Base-by-base conservation (phyloP, 2,329 filamentous ascomycete species). In the Phaeosphaeriaceae sp. region DNA sequence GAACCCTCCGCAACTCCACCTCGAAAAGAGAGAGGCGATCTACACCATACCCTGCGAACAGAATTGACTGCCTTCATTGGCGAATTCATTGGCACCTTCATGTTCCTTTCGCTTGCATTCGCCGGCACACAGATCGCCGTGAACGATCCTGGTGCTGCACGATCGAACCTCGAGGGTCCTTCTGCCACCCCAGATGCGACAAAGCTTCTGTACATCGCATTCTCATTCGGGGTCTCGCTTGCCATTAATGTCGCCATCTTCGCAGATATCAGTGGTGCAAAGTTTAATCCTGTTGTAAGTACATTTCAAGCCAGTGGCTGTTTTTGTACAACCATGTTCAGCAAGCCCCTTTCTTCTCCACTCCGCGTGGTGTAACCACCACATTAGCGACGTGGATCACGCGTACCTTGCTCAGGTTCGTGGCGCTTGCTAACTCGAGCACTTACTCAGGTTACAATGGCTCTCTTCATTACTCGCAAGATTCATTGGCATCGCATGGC, bases 101-200 rank as follows among this genome's bases (percentile, higher is more conserved):
- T 83, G 60, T 83, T 83, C 66, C 71, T 83, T 22, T 73, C 69
- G 30, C 62, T 77, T 35, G 71, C 73, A 2, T 75, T 75, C 52
- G 59, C 70, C 21, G 71, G 69, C 23, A 73, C 73, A 13, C 84
- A 87, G 70, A 77, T 86, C 22, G 78, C 81, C 61, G 84, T 85
- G 53, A 81, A 84, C 7, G 43, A 46, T 23, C 43, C 43, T 46
- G 43, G 43, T 40, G 35, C 35, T 40, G 6, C 35, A 40, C 35
- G 35, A 40, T 13, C 35, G 4, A 15, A 15, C 15, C 35, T 40
- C 35, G 11, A n/a, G 8, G 35, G 35, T 15, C 35, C 35, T 40
- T n/a, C 35, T 43, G 49, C 59, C 1, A 54, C 61, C 11, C 54
- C 59, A 10, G 49, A 68, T 46, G 63, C 65, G 21, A 61, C 53